phyloP scores from a whole-genome alignment of 176 grass and related monocot genomes.

The Carex kokanica region DNA sequence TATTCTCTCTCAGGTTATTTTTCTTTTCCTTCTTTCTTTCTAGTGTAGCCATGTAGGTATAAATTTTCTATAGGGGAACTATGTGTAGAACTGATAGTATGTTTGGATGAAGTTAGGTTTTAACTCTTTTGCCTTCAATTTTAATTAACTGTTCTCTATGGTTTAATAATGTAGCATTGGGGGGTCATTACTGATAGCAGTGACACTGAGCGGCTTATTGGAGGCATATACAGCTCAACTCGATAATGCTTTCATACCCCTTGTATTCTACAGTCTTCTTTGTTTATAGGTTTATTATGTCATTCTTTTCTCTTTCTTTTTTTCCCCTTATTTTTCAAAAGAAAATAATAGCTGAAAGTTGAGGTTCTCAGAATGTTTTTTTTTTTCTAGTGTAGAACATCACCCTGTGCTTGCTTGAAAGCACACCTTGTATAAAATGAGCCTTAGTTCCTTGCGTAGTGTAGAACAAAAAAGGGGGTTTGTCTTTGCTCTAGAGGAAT shows the following conservation, averaged over 20 bases:
- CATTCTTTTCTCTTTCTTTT: neutral
- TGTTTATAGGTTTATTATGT: slow-evolving; percentile 46
- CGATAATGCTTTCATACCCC: slow-evolving; percentile 95
- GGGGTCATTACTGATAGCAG: slow-evolving; percentile 68
- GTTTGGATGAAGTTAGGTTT: neutral
- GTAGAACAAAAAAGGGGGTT: neutral
- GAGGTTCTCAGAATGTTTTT: neutral
- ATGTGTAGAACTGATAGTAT: neutral
- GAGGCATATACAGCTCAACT: slow-evolving; percentile 89
- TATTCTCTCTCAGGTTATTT: slow-evolving; percentile 79
- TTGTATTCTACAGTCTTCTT: slow-evolving; percentile 85
- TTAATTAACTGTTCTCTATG: neutral
- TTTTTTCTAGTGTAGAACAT: neutral
- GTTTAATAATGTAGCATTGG: slow-evolving; percentile 65
- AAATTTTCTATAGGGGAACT: slow-evolving; percentile 21
- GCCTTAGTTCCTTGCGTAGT: neutral
- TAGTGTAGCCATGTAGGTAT: neutral
- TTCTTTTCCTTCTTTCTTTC: neutral
- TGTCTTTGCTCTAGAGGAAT: neutral
- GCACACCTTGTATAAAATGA: slow-evolving; percentile 10
- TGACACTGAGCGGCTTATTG: slow-evolving; percentile 68
- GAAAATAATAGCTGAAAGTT: neutral
- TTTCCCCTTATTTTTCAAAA: neutral
- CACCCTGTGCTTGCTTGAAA: neutral
- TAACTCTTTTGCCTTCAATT: neutral